These are phyloP conservation scores for Stereocaulon alpinum DNA, from an alignment of 495 filamentous ascomycete species.

Conservation along the genomic window DNA sequence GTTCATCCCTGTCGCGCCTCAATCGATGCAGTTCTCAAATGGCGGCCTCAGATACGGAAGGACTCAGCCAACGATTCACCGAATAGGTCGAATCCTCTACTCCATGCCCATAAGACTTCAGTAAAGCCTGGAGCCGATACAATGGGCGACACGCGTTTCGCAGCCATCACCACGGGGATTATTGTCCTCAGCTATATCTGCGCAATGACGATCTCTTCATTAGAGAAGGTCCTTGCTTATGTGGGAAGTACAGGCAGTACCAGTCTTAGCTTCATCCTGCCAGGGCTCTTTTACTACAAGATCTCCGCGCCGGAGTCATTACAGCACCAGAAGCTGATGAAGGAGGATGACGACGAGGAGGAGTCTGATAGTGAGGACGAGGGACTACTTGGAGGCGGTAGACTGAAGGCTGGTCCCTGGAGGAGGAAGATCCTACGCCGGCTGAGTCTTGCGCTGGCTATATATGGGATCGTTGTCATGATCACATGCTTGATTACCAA, in stretches of 20 bases:
- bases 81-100: slow-evolving; percentile 33
- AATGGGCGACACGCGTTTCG: slow-evolving; percentile 85
- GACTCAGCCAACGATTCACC: slow-evolving; percentile 37
- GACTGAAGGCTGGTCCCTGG: slow-evolving; percentile 42
- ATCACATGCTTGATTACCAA: slow-evolving; percentile 77
- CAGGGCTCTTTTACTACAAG: slow-evolving; percentile 96
- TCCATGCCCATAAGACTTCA: slow-evolving; percentile 25
- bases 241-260: slow-evolving; percentile 92
- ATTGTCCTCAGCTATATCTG: slow-evolving; percentile 74
- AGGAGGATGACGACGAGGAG: slow-evolving; percentile 68
- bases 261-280: slow-evolving; percentile 90
- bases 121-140: slow-evolving; percentile 34
- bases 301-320: slow-evolving; percentile 78
- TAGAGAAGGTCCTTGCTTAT: slow-evolving; percentile 87
- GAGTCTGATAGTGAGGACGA: slow-evolving; percentile 35
- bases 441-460: slow-evolving; percentile 61
- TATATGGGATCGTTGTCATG: slow-evolving; percentile 87
- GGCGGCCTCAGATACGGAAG: slow-evolving; percentile 57
- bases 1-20: slow-evolving; percentile 91
- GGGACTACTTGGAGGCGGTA: slow-evolving; percentile 25
- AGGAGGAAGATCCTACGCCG: slow-evolving; percentile 53
- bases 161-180: slow-evolving; percentile 75
- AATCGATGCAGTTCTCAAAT: slow-evolving; percentile 82
- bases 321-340: slow-evolving; percentile 71
- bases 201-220: slow-evolving; percentile 79